These are phyloP conservation scores for Quercus berberidifolia DNA, from an alignment of 306 rosid species.

Conservation along the genomic window DNA sequence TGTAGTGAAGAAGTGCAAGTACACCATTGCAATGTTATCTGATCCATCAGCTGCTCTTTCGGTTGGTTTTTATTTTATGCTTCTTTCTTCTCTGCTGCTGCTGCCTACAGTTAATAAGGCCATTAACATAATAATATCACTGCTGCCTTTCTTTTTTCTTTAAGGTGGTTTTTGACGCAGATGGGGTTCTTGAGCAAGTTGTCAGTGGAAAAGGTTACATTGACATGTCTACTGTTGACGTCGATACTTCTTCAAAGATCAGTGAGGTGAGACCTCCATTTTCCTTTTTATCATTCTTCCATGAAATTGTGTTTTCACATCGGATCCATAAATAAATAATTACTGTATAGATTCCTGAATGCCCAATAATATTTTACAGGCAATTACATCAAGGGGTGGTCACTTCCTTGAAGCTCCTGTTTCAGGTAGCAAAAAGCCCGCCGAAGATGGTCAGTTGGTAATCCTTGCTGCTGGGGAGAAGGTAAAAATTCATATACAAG, in stretches of 20 bases:
- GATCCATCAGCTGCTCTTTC: slow-evolving; percentile 77
- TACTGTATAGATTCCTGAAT: background rate
- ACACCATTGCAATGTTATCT: slow-evolving; percentile 72
- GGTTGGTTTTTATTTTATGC: slow-evolving; percentile 40
- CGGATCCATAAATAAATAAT: background rate
- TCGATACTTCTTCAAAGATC: slow-evolving; percentile 61
- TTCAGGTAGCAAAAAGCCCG: slow-evolving; percentile 98
- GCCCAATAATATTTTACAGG: slow-evolving; percentile 42
- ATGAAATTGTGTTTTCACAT: slow-evolving; percentile 2
- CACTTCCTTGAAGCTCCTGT: slow-evolving; percentile 85
- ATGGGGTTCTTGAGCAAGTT: slow-evolving; percentile 74
- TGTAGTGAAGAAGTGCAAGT: slow-evolving; percentile 74
- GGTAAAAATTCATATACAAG: slow-evolving; percentile 36
- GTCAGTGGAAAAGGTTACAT: slow-evolving; percentile 57
- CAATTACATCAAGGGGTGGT: slow-evolving; percentile 59
- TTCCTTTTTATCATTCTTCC: background rate
- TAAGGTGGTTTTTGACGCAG: slow-evolving; percentile 68
- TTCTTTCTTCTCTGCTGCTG: background rate
- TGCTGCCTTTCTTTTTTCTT: background rate
- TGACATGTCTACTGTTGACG: slow-evolving; percentile 86
- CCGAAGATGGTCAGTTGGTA: slow-evolving; percentile 93
- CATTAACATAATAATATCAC: background rate
- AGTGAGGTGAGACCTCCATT: slow-evolving; percentile 47
- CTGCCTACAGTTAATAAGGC: slow-evolving; percentile 7
- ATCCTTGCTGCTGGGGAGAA: slow-evolving; percentile 85